Evolutionary conservation across 192 early-diverging fungal genomes (phyloP), one percentile per base, ranked within the genome.

Genomic region (Coemansia sp.): DNA sequence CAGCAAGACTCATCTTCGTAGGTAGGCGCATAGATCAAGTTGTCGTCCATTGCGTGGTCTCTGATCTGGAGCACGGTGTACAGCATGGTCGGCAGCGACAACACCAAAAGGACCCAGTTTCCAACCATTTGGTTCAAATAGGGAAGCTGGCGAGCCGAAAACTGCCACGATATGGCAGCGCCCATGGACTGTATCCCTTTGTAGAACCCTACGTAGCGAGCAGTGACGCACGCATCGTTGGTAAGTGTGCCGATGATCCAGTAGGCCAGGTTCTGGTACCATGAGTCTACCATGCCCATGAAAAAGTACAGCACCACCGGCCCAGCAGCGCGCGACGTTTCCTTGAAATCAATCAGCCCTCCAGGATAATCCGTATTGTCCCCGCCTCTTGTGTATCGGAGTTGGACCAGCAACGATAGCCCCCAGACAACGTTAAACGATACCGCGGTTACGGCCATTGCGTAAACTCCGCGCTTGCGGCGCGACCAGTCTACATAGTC

Each of bases 211-310:
- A 89, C 84, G 68, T 88, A 91, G 48, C 90, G 79, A 12, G 91
- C 87, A 39, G 89, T 78, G 51, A 80, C 81, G n/a, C 84, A 84
- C 14, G 89, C 79, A 68, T 95, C 91, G 73, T 93, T 92, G 15
- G 93, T 91, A 67, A 93, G 81, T 11, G 93, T 87, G 34, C 93
- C 93, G 68, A 95, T 88, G 11, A 95, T 67, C 92, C 92, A 95
- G 87, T 95, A 94, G 0, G 83, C 76, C 20, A 85, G 88, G 63
- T 83, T 87, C 69, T 95, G 93, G 82, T 89, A 93, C 71, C 92
- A 91, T 34, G 93, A 85, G 67, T 95, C 93, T 49, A 83, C 85
- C 35, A 92, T 66, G 36, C 93, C 93, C 72, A 89, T 93, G 63
- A 87, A 84, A 62, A 90, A 84, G 64, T 93, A 95, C 15, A 91